Evolutionary conservation across 768 basidiomycete genomes (phyloP).

Genomic region (Zangia roseola): DNA sequence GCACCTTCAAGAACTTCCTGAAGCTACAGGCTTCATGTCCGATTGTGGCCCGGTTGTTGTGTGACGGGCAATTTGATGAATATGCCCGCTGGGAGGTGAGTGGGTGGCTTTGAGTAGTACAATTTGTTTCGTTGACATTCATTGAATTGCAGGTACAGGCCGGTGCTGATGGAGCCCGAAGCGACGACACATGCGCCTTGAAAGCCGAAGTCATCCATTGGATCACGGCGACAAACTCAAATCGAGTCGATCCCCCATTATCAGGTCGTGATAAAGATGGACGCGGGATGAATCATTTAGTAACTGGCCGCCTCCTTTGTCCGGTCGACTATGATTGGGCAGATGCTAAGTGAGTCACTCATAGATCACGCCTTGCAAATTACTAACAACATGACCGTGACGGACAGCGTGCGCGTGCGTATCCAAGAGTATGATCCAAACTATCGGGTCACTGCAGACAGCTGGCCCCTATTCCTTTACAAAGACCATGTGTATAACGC

Average conservation of each 20-base stretch:
- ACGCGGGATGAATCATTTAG: neutral
- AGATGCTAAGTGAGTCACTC: too few relatives aligned
- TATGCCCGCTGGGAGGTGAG: too few relatives aligned
- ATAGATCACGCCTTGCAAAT: neutral
- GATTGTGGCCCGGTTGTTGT: too few relatives aligned
- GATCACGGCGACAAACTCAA: neutral
- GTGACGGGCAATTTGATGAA: too few relatives aligned
- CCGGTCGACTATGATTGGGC: too few relatives aligned
- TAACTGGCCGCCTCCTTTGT: neutral
- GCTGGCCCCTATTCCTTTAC: slow-evolving; percentile 21
- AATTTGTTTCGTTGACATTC: too few relatives aligned
- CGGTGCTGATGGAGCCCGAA: neutral
- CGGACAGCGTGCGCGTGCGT: neutral
- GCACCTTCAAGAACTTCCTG: too few relatives aligned
- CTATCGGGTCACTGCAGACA: slow-evolving; percentile 10
- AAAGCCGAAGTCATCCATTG: neutral
- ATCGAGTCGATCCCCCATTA: neutral
- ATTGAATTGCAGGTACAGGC: neutral
- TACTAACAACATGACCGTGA: neutral
- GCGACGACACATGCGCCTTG: neutral
- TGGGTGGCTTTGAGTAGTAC: too few relatives aligned
- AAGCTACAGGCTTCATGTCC: too few relatives aligned
- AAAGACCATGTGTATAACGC: neutral
- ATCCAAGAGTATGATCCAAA: slow-evolving; percentile 12
- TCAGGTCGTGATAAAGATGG: neutral